Percentiles rank a stretch among this genome's conserved stretches.
Conservation (phyloP, 2,329 filamentous ascomycete genomes). For the Ophiocordyceps australis region DNA sequence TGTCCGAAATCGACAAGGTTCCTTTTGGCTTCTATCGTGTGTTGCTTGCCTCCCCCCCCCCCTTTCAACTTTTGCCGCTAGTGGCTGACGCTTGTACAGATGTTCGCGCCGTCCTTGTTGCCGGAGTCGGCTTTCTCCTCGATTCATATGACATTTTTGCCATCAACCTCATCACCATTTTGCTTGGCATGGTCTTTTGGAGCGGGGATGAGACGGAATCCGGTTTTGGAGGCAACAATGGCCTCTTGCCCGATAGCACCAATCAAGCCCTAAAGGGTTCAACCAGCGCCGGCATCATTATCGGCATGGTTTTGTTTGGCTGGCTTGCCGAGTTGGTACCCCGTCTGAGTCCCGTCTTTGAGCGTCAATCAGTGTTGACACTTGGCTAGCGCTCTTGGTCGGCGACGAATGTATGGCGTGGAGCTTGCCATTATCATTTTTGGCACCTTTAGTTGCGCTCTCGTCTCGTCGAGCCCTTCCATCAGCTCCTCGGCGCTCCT, state of each 20-base stretch:
- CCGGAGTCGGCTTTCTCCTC: constrained; percentile 69
- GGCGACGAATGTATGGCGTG: constrained; percentile 68
- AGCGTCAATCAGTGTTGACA: neutral
- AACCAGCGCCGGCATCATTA: constrained; percentile 59
- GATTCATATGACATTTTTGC: constrained; percentile 73
- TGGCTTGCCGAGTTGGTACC: constrained; percentile 46
- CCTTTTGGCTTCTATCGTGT: constrained; percentile 54
- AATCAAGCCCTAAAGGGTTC: constrained; percentile 68
- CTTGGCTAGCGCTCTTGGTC: constrained; percentile 35
- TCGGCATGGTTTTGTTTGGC: constrained; percentile 64
- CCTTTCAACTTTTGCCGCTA: too few species aligned
- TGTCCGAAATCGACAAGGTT: constrained; percentile 66
- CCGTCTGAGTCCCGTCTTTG: neutral
- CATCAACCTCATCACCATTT: constrained; percentile 53
- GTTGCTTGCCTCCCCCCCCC: constrained; percentile 5
- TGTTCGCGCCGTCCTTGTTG: constrained; percentile 54
- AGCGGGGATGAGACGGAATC: constrained; percentile 21
- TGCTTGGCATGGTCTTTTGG: constrained; percentile 67
- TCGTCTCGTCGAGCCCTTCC: constrained; percentile 40
- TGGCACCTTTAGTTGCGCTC: constrained; percentile 47
- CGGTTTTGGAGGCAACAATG: constrained; percentile 32
- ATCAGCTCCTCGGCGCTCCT: constrained; percentile 42
- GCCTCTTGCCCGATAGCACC: constrained; percentile 41
- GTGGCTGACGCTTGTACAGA: constrained; percentile 16
- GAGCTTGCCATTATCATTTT: constrained; percentile 57